phyloP scores from a whole-genome alignment of 371 early-diverging fungal species.

The Haplosporangium sp. region DNA sequence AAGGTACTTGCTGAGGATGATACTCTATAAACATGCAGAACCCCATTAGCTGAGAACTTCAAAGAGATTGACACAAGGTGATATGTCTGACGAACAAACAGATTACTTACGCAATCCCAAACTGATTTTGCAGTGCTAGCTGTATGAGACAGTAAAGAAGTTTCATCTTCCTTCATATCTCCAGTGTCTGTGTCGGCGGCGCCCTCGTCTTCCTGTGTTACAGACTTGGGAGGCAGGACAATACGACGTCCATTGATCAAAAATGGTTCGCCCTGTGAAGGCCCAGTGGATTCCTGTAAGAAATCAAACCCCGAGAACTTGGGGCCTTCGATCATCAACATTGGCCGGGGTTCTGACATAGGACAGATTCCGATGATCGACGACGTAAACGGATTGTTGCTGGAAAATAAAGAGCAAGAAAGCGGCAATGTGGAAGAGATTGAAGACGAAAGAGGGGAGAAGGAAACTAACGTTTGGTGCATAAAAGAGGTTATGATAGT shows the following conservation, averaged over 20 bases:
- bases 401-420: no score
- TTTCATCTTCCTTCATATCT: not conserved
- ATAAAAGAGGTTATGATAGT: no score
- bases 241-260: constrained; percentile 35
- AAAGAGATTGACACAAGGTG: no score
- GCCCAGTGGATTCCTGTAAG: constrained; percentile 1
- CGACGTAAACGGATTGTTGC: no score
- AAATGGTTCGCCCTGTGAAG: constrained; percentile 11
- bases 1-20: constrained; percentile 48
- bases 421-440: no score
- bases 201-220: not conserved
- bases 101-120: constrained; percentile 52
- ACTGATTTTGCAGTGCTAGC: constrained; percentile 39
- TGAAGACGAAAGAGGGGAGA: no score
- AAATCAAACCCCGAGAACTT: constrained; percentile 50
- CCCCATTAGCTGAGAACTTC: no score
- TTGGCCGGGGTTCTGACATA: not conserved
- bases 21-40: constrained; percentile 17
- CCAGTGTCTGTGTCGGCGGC: not conserved
- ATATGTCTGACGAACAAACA: not conserved
- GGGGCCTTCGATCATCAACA: constrained; percentile 54
- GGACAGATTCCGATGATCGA: not conserved
- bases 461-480: no score
- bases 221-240: constrained; percentile 20
- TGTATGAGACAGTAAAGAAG: constrained; percentile 30